Conservation (phyloP, 163 green algal species). For the Botryococcus braunii region DNA sequence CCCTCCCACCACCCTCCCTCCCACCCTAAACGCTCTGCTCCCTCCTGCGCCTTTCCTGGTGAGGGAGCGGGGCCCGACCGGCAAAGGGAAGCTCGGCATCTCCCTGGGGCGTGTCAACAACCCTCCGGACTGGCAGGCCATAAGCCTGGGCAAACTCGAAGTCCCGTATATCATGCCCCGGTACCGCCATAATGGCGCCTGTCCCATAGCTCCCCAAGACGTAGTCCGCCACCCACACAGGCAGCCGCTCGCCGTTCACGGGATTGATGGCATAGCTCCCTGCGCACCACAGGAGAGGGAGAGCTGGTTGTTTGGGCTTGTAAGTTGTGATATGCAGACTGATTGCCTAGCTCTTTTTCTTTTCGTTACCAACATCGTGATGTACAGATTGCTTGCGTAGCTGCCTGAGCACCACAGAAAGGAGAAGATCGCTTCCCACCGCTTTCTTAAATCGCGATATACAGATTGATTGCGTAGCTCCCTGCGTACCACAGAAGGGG, state of each 20-base stretch:
- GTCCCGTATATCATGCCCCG: conserved; percentile 87
- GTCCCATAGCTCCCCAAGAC: conserved; percentile 90
- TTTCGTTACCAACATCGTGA: no score
- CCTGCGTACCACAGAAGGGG: conserved; percentile 47
- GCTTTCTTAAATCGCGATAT: no score
- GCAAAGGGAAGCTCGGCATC: conserved; percentile 23
- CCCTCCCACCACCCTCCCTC: no score
- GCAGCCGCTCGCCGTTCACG: conserved; percentile 68
- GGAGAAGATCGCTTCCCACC: not conserved
- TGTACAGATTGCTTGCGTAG: conserved; percentile 78
- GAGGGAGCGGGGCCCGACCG: no score
- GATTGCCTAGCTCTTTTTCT: not conserved
- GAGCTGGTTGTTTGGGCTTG: no score
- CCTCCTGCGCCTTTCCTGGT: no score
- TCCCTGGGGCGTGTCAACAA: conserved; percentile 38
- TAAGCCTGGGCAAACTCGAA: conserved; percentile 83
- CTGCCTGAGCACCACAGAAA: conserved; percentile 46
- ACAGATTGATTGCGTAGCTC: conserved; percentile 73
- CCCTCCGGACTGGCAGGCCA: conserved; percentile 61
- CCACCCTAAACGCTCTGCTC: no score
- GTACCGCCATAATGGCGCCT: conserved; percentile 96
- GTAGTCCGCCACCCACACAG: conserved; percentile 96
- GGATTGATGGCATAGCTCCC: conserved; percentile 77
- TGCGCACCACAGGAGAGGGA: no score
- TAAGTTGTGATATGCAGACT: no score